Conservation (phyloP, 148 eudicot genomes). For the Amaranthus cruentus region DNA sequence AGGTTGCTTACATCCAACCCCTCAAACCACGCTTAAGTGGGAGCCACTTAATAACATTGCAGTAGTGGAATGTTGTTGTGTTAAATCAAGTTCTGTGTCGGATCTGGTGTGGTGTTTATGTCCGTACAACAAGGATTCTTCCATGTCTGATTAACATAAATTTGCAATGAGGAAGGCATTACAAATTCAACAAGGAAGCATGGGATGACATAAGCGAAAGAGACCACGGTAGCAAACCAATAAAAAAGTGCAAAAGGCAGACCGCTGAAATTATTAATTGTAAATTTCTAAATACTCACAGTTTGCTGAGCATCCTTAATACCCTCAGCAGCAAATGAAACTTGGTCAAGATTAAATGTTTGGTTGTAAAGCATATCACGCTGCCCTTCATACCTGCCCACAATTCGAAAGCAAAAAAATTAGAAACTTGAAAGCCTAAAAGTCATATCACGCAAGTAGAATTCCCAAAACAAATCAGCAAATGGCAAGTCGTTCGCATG, state of each 20-base stretch:
- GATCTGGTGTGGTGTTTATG: too few species aligned
- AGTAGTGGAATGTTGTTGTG: too few species aligned
- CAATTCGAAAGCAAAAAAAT: slow-evolving; percentile 1
- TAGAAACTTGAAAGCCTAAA: not conserved
- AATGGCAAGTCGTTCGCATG: not conserved
- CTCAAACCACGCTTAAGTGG: not conserved
- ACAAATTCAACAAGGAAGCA: slow-evolving; percentile 1
- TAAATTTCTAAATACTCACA: slow-evolving; percentile 41
- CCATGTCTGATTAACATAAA: not conserved
- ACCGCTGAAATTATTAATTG: not conserved
- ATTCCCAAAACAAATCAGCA: not conserved
- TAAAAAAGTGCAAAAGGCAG: not conserved
- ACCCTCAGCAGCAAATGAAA: slow-evolving; percentile 89
- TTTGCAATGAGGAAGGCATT: not conserved
- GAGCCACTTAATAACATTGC: too few species aligned
- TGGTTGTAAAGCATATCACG: slow-evolving; percentile 97
- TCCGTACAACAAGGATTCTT: too few species aligned
- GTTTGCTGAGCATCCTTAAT: slow-evolving; percentile 98
- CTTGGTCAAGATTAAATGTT: slow-evolving; percentile 93
- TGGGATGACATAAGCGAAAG: not conserved
- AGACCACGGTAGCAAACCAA: not conserved
- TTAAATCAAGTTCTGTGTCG: too few species aligned
- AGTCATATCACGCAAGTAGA: too few species aligned
- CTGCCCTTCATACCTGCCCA: slow-evolving; percentile 89
- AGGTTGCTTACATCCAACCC: not conserved